Base-by-base conservation (phyloP, 345 rosid genomes). In the Rhizophora apiculata region DNA sequence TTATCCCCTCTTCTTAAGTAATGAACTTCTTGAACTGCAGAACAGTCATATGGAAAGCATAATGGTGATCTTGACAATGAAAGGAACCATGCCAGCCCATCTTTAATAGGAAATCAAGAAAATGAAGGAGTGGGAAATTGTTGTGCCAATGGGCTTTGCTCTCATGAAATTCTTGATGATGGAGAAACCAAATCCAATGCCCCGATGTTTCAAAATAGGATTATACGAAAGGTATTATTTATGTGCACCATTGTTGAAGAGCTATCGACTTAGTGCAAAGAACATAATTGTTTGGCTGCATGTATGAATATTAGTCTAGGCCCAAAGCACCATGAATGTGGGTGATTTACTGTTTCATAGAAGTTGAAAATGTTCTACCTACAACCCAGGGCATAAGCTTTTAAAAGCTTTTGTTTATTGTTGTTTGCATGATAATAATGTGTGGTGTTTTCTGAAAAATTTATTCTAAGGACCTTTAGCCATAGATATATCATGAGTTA, bases 111-210 rank as follows among this genome's bases (percentile, higher is more conserved):
- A 67, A 76, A 75, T 59, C 77, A 78, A 73, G 64, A 77, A 63
- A 78, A 69, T 19, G 86, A 75, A 60, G 78, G 69, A 69, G 69
- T 75, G n/a, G 90, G 77, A 70, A 69, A 62, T 66, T 70, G 67
- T 67, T 81, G 83, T 74, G 72, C 71, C 59, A 85, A 87, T 79
- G 92, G 88, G 63, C 89, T 96, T 71, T 96, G 94, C 79, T 86
- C 99, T 68, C 96, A 88, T 78, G 97, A 92, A 74, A 89, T 92
- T 76, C 97, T 96, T 64, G 85, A 67, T 62, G 82, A 92, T 53
- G 81, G 88, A 65, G 87, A 78, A 58, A 75, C 74, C 30, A 78
- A 75, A 71, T 74, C 79, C 37, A 71, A 67, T 67, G 70, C 71
- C 56, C 84, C 67, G 32, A 69, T 57, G 30, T 53, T n/a, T 65